Percentiles rank a stretch among this genome's conserved stretches.
phyloP scores from a whole-genome alignment of 441 rosid genomes.

The Erodium trifolium region DNA sequence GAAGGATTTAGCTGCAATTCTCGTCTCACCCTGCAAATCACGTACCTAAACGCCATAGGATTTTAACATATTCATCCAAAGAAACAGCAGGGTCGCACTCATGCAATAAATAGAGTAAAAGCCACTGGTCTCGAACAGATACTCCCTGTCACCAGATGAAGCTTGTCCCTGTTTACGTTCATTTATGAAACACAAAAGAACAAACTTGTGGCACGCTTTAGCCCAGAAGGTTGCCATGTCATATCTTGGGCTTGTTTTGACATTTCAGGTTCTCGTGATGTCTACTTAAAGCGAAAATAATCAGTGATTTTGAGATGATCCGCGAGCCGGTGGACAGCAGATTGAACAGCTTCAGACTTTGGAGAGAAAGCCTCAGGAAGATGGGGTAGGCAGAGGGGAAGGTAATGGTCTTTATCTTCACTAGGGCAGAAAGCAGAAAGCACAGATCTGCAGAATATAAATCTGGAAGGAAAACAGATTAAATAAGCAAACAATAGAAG shows the following conservation, averaged over 20 bases:
- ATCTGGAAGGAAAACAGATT: constrained; percentile 41
- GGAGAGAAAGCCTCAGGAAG: constrained; percentile 63
- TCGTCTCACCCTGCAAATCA: background rate
- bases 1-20: background rate
- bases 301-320: constrained; percentile 47
- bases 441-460: constrained; percentile 73
- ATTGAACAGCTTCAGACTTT: constrained; percentile 35
- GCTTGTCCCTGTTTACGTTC: too few relatives aligned
- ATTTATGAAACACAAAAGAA: too few relatives aligned
- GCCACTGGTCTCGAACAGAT: too few relatives aligned
- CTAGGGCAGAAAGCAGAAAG: constrained; percentile 37
- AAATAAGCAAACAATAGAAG: constrained; percentile 2
- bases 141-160: too few relatives aligned
- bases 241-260: background rate
- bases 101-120: too few relatives aligned
- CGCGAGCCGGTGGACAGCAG: constrained; percentile 45
- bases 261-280: background rate
- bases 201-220: too few relatives aligned
- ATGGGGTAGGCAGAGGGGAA: constrained; percentile 73
- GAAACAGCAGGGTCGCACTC: background rate
- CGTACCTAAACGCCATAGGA: background rate
- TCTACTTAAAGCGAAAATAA: constrained; percentile 37
- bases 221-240: too few relatives aligned
- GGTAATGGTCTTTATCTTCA: constrained; percentile 37
- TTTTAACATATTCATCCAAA: background rate